A percentile compares a stretch with the other conserved stretches of the same genome.
Conservation (phyloP, 2,329 filamentous ascomycete species). For the Ceratocystis cubensis region DNA sequence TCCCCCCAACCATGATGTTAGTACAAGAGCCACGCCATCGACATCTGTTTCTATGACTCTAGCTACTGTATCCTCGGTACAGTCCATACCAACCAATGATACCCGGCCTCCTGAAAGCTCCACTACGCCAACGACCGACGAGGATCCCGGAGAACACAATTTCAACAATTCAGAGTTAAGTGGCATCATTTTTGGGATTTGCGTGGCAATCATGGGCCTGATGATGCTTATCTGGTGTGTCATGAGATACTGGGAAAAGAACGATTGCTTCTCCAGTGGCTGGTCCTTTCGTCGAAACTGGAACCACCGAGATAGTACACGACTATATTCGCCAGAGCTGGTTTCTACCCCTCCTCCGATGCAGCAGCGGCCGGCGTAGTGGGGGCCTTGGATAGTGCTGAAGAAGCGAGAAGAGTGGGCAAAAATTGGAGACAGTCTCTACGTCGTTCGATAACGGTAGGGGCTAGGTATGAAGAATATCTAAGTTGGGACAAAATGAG, state of each 20-base stretch:
- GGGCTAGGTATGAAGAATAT: background rate
- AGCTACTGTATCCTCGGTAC: background rate
- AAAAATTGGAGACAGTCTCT: background rate
- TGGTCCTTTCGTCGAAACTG: background rate
- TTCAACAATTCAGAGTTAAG: conserved; percentile 13
- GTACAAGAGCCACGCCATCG: background rate
- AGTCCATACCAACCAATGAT: background rate
- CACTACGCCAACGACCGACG: background rate
- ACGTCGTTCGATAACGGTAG: background rate
- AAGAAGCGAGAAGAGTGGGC: background rate
- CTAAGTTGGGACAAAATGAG: background rate
- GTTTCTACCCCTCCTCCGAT: background rate
- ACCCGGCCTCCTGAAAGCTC: background rate
- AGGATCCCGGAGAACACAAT: background rate
- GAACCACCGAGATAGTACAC: conserved; percentile 5
- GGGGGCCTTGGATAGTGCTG: background rate
- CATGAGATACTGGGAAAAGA: conserved; percentile 16
- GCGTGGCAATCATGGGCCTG: conserved; percentile 9
- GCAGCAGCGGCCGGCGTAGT: background rate
- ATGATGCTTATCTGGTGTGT: conserved; percentile 8
- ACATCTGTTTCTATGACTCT: background rate
- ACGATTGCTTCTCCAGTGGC: conserved; percentile 1
- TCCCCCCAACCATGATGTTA: background rate
- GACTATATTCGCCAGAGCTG: conserved; percentile 8
- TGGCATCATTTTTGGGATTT: conserved; percentile 17